Evolutionary conservation across 306 rosid species (phyloP).

Genomic region (Aeschynomene evenia): DNA sequence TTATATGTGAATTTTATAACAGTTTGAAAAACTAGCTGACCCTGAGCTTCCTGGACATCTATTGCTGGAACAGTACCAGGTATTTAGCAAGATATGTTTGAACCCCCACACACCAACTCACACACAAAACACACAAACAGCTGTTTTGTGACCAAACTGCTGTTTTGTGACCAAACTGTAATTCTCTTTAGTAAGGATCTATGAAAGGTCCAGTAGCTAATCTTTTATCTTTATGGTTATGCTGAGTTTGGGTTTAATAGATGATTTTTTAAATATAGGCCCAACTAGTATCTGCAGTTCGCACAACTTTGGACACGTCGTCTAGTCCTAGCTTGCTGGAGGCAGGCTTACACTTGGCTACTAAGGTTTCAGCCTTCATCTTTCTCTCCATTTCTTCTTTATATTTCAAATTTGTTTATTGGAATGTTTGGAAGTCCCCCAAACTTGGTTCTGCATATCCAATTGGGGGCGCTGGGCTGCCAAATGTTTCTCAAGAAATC

Average conservation of each 20-base stretch:
- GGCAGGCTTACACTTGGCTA: constrained; percentile 94
- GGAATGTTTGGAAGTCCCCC: constrained; percentile 4
- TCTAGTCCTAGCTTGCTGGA: constrained; percentile 92
- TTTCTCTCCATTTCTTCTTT: constrained; percentile 22
- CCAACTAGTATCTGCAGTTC: constrained; percentile 94
- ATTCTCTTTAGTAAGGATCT: background rate
- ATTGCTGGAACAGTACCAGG: constrained; percentile 96
- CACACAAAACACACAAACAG: too few relatives aligned
- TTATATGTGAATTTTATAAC: constrained; percentile 43
- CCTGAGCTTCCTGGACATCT: constrained; percentile 99
- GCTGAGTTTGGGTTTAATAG: constrained; percentile 24
- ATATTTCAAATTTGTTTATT: constrained; percentile 14
- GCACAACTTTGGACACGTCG: constrained; percentile 83
- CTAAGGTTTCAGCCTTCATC: constrained; percentile 59
- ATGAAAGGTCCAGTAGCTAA: background rate
- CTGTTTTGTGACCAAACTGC: too few relatives aligned
- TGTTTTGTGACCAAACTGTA: constrained; percentile 12
- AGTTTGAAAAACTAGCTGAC: constrained; percentile 76
- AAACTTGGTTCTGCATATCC: background rate
- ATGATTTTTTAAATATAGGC: constrained; percentile 59
- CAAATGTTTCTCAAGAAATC: background rate
- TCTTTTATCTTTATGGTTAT: constrained; percentile 19
- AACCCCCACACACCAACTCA: too few relatives aligned
- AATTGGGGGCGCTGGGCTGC: background rate
- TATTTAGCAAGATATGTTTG: constrained; percentile 27